Evolutionary conservation across 2,329 filamentous ascomycete genomes (phyloP).

Genomic region (Penicillium hesseltinei): DNA sequence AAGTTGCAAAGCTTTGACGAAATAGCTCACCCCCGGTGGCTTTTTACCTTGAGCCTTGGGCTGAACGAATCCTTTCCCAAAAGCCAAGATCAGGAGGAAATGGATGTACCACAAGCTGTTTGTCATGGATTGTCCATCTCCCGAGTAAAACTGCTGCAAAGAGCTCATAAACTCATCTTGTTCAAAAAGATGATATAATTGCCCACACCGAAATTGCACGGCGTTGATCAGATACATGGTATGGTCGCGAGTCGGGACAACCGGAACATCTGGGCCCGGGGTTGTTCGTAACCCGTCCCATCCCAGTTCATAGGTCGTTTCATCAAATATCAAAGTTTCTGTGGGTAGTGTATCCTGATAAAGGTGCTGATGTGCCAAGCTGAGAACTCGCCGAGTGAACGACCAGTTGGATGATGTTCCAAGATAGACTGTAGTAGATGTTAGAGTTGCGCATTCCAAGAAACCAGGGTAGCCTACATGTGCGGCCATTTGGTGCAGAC

Average conservation of each 20-base stretch:
- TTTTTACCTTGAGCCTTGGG: constrained; percentile 34
- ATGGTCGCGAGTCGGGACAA: constrained; percentile 52
- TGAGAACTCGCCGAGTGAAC: constrained; percentile 22
- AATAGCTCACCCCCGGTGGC: constrained; percentile 50
- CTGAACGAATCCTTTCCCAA: constrained; percentile 54
- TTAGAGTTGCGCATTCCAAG: constrained; percentile 1
- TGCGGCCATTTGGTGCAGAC: constrained; percentile 42
- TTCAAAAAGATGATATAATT: constrained; percentile 55
- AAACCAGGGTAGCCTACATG: constrained; percentile 36
- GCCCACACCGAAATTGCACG: constrained; percentile 56
- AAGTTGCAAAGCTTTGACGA: constrained; percentile 46
- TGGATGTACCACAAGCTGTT: constrained; percentile 52
- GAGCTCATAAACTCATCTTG: constrained; percentile 49
- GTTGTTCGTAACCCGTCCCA: constrained; percentile 48
- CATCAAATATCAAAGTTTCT: constrained; percentile 51
- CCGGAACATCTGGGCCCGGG: constrained; percentile 25
- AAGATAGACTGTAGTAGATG: constrained; percentile 31
- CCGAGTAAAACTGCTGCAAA: constrained; percentile 43
- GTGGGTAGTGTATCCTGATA: constrained; percentile 40
- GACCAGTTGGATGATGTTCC: constrained; percentile 27
- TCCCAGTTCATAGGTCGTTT: constrained; percentile 51
- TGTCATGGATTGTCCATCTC: constrained; percentile 25
- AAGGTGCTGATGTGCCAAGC: constrained; percentile 23
- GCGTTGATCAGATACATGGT: constrained; percentile 54
- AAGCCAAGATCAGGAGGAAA: constrained; percentile 53